Evolutionary conservation across 225 moss, liverwort and hornwort species (phyloP).

Genomic region (Thuidium tamariscinum): DNA sequence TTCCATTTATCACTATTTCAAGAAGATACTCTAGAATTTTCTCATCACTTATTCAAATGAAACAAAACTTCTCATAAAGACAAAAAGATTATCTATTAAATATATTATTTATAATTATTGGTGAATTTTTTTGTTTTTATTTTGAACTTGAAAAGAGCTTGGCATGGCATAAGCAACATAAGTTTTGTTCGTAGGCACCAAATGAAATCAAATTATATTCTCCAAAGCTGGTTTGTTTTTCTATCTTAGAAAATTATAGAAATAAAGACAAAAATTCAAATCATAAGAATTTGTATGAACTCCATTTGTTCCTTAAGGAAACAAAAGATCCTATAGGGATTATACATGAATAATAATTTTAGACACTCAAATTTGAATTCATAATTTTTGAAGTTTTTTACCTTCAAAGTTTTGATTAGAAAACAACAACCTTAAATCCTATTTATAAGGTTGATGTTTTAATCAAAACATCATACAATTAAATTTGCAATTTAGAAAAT

Average conservation of each 20-base stretch:
- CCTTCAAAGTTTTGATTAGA: not conserved
- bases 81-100: not conserved
- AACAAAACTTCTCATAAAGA: too few relatives aligned
- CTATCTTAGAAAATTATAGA: not conserved
- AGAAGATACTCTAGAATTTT: not conserved
- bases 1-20: not conserved
- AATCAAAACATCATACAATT: not conserved
- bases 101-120: too few relatives aligned
- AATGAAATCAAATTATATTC: not conserved
- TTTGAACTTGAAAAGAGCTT: not conserved
- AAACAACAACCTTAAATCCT: not conserved
- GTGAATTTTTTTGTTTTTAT: not conserved
- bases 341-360: not conserved
- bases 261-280: rapidly evolving
- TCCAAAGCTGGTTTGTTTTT: not conserved
- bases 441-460: not conserved
- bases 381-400: too few relatives aligned
- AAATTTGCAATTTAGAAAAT: not conserved
- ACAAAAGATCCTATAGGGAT: not conserved
- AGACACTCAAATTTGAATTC: too few relatives aligned
- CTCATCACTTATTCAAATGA: too few relatives aligned
- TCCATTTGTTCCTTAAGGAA: rapidly evolving
- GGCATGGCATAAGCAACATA: rapidly evolving
- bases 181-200: rapidly evolving
- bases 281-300: rapidly evolving